These are phyloP conservation scores for Colletotrichum horii DNA, from an alignment of 2,329 filamentous ascomycete species.

Conservation along the genomic window DNA sequence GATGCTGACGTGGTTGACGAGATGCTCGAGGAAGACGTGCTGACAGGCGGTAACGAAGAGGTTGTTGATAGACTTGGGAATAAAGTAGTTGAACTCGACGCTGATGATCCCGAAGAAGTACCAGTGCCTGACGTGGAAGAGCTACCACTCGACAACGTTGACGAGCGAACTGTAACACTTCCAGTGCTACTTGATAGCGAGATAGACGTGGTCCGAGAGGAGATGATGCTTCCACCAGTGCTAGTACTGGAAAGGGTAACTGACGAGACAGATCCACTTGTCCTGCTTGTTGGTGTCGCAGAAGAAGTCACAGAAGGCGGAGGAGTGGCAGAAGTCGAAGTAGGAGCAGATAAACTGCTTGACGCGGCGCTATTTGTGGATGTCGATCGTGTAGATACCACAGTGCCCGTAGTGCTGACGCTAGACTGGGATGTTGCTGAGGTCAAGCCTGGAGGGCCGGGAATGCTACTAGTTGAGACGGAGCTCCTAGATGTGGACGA, in stretches of 20 bases:
- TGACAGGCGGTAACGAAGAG: accelerated
- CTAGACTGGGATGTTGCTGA: background rate
- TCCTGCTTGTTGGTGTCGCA: background rate
- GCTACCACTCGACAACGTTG: background rate
- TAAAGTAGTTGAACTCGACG: accelerated
- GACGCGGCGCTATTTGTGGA: background rate
- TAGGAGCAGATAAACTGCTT: background rate
- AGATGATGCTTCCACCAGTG: background rate
- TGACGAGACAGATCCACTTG: background rate
- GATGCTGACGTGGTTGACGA: background rate
- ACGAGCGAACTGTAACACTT: background rate
- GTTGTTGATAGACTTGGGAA: background rate
- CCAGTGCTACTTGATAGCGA: background rate
- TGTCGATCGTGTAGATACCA: background rate
- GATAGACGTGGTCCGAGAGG: accelerated
- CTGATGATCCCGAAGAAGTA: accelerated
- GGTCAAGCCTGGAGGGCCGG: background rate
- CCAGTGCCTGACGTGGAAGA: background rate
- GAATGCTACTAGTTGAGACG: background rate
- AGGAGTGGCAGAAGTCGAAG: background rate
- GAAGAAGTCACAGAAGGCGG: background rate
- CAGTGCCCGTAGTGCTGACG: accelerated
- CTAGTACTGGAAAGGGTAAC: background rate
- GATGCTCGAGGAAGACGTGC: background rate
- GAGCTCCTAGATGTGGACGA: background rate